phyloP scores from a whole-genome alignment of 1,284 basidiomycete genomes.

The Tilletia caries region DNA sequence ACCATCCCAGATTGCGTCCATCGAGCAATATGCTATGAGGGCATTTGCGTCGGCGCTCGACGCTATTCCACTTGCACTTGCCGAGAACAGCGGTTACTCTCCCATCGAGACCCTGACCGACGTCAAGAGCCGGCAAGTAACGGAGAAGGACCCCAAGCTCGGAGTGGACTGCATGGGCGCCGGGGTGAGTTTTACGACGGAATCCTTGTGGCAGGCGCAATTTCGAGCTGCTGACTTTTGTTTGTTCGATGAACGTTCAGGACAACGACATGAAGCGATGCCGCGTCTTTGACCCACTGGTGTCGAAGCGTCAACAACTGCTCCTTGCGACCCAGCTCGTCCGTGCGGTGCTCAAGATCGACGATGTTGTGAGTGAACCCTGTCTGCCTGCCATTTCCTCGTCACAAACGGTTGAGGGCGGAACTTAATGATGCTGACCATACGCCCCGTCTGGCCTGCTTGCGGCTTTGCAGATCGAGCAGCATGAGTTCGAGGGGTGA shows the following conservation, averaged over 20 bases:
- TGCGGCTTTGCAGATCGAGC: conserved; percentile 19
- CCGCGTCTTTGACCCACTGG: conserved; percentile 93
- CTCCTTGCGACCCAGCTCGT: conserved; percentile 89
- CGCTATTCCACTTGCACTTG: conserved; percentile 85
- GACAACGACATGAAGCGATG: conserved; percentile 86
- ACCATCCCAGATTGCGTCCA: conserved; percentile 55
- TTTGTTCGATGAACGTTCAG: too few species aligned
- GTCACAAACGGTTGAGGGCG: too few species aligned
- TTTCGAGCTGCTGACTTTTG: too few species aligned
- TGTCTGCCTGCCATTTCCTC: too few species aligned
- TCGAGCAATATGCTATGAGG: conserved; percentile 99
- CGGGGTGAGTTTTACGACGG: conserved; percentile 74
- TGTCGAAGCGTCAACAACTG: conserved; percentile 96
- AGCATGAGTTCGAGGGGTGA: conserved; percentile 23
- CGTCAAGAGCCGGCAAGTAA: conserved; percentile 89
- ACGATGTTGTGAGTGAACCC: conserved; percentile 43
- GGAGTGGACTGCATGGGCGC: conserved; percentile 89
- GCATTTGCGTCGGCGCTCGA: conserved; percentile 93
- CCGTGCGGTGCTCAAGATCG: conserved; percentile 55
- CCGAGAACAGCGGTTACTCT: conserved; percentile 92
- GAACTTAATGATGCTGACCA: too few species aligned
- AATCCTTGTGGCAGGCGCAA: background rate
- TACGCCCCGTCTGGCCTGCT: too few species aligned
- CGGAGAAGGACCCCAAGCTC: conserved; percentile 75
- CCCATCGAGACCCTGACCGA: conserved; percentile 95